A percentile compares a stretch with the other conserved stretches of the same genome.
These are phyloP conservation scores for Hordeum vulgare DNA, from an alignment of 176 grass and related monocot genomes.

Conservation along the genomic window DNA sequence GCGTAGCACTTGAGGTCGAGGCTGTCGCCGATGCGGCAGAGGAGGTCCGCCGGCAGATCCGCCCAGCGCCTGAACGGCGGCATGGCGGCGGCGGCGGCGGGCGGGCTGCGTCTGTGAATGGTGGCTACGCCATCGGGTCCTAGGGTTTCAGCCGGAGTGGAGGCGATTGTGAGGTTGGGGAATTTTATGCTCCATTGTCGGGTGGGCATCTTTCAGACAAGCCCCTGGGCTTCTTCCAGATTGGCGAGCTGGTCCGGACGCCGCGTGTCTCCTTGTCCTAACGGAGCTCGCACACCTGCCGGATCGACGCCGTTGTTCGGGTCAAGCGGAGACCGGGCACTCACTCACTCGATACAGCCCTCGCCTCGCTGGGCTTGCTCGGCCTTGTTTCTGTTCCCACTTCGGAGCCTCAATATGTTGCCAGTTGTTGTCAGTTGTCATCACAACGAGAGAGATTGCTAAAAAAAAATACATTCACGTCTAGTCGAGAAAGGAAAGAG, in stretches of 20 bases:
- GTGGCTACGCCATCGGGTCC: conserved; percentile 19
- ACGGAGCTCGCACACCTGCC: background rate
- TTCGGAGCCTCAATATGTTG: background rate
- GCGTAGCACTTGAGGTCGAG: conserved; percentile 54
- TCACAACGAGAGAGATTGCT: too few species aligned
- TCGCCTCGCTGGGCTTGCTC: background rate
- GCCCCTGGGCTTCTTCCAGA: background rate
- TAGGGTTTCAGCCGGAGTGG: conserved; percentile 15
- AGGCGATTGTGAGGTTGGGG: conserved; percentile 13
- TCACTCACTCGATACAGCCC: background rate
- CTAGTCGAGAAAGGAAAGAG: too few species aligned
- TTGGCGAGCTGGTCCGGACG: background rate
- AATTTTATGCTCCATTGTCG: conserved; percentile 38
- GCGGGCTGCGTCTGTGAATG: background rate
- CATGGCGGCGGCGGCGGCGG: conserved; percentile 20
- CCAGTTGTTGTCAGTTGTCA: too few species aligned
- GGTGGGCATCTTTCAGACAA: background rate
- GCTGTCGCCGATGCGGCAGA: conserved; percentile 44
- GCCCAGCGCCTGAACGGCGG: conserved; percentile 48
- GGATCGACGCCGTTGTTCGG: background rate
- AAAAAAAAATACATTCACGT: too few species aligned
- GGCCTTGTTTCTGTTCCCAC: background rate
- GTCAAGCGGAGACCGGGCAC: background rate
- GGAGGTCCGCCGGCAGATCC: conserved; percentile 48
- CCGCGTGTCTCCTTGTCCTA: background rate